These are phyloP conservation scores for Sporothrix phasma DNA, from an alignment of 2,329 filamentous ascomycete species.

Conservation along the genomic window DNA sequence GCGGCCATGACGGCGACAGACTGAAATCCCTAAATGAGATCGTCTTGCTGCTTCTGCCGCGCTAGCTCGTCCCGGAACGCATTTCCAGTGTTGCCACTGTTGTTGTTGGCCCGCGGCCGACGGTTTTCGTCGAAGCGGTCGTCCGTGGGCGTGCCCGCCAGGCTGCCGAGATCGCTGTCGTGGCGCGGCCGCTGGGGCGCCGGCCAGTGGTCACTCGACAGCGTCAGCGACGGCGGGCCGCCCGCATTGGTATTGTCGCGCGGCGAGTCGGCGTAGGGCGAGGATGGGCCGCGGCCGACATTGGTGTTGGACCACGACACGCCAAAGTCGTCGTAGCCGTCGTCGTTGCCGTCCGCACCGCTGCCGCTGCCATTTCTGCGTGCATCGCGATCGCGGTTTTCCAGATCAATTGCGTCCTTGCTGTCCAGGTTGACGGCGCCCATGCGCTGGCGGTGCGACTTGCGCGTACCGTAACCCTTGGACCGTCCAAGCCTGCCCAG, in stretches of 20 bases:
- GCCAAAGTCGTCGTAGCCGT: slow-evolving; percentile 10
- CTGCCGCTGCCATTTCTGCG: slow-evolving; percentile 23
- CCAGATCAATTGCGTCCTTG: slow-evolving; percentile 36
- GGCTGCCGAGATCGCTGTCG: slow-evolving; percentile 42
- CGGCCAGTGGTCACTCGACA: slow-evolving; percentile 20
- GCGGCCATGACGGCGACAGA: not conserved
- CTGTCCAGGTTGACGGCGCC: slow-evolving; percentile 25
- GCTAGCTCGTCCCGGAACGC: slow-evolving; percentile 41
- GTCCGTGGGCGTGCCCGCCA: slow-evolving; percentile 38
- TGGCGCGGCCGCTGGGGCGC: slow-evolving; percentile 23
- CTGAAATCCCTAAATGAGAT: not conserved
- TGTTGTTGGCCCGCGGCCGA: slow-evolving; percentile 21
- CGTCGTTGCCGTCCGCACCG: slow-evolving; percentile 17
- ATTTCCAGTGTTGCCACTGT: slow-evolving; percentile 26
- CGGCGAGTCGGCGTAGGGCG: slow-evolving; percentile 21
- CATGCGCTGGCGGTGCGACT: slow-evolving; percentile 28
- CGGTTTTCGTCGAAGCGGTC: slow-evolving; percentile 30
- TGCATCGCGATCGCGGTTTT: slow-evolving; percentile 29
- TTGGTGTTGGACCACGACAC: slow-evolving; percentile 7
- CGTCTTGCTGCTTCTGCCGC: slow-evolving; percentile 37
- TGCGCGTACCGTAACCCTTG: slow-evolving; percentile 35
- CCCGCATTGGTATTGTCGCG: not conserved
- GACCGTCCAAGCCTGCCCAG: slow-evolving; percentile 17
- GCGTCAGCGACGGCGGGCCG: slow-evolving; percentile 18
- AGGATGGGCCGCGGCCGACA: slow-evolving; percentile 10